Conservation (phyloP, 495 filamentous ascomycete genomes). For the Podospora didyma region DNA sequence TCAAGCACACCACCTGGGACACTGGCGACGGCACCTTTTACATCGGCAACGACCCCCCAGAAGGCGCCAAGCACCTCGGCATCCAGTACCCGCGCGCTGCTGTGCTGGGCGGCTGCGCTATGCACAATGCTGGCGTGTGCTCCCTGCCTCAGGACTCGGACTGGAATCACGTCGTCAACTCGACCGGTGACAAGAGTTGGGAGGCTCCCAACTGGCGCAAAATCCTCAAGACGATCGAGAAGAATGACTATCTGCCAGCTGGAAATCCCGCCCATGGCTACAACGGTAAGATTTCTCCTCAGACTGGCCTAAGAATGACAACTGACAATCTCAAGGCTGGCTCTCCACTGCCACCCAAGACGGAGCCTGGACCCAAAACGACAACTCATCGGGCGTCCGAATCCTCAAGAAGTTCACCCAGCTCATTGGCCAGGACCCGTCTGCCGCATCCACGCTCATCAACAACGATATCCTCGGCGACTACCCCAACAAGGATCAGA, state of each 20-base stretch:
- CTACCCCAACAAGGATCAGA: slow-evolving; percentile 25
- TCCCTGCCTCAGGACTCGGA: slow-evolving; percentile 40
- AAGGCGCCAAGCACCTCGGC: slow-evolving; percentile 38
- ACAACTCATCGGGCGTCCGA: too few species aligned
- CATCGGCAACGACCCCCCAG: slow-evolving; percentile 41
- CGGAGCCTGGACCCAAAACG: too few species aligned
- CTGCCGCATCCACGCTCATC: slow-evolving; percentile 16
- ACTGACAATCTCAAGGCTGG: slow-evolving; percentile 6
- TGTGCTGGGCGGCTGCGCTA: slow-evolving; percentile 46
- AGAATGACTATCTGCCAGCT: slow-evolving; percentile 32
- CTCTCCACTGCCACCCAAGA: too few species aligned
- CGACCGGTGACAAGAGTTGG: slow-evolving; percentile 44
- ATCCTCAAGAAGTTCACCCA: background rate
- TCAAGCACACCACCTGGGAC: slow-evolving; percentile 42
- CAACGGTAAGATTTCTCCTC: slow-evolving; percentile 30
- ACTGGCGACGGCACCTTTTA: slow-evolving; percentile 43
- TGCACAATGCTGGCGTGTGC: slow-evolving; percentile 45
- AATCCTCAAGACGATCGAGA: slow-evolving; percentile 33
- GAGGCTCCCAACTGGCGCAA: slow-evolving; percentile 37
- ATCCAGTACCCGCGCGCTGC: slow-evolving; percentile 47
- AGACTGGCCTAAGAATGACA: slow-evolving; percentile 28
- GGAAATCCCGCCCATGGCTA: slow-evolving; percentile 36
- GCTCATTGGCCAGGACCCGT: slow-evolving; percentile 10
- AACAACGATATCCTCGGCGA: slow-evolving; percentile 27
- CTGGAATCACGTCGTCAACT: slow-evolving; percentile 42